Evolutionary conservation across 2,329 filamentous ascomycete species (phyloP).

Genomic region (Microsporum canis): DNA sequence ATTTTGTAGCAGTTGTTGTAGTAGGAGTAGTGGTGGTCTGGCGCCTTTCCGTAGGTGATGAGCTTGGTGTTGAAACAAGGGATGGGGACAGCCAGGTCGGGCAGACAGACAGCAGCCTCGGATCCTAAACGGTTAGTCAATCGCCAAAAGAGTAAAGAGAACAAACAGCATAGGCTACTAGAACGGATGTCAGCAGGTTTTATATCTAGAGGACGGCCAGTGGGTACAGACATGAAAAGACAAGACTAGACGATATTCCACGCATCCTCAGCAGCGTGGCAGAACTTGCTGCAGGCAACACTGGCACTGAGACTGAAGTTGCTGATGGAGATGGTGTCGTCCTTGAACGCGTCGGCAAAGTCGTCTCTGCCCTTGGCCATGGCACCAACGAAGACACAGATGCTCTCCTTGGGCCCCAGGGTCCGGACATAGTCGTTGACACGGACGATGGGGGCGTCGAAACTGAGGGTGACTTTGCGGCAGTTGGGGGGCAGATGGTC

Average conservation of each 20-base stretch:
- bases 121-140: not conserved
- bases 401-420: conserved; percentile 72
- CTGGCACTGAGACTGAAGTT: conserved; percentile 95
- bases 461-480: conserved; percentile 93
- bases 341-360: conserved; percentile 88
- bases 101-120: not conserved
- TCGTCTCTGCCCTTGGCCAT: conserved; percentile 97
- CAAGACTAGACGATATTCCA: conserved; percentile 77
- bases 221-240: not conserved
- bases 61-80: not conserved
- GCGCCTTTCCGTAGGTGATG: not conserved
- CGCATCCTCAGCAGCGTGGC: conserved; percentile 90
- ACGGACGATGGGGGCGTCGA: conserved; percentile 76
- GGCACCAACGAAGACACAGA: conserved; percentile 93
- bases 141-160: not conserved
- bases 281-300: conserved; percentile 99
- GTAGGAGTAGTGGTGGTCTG: too few species aligned
- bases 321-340: conserved; percentile 96
- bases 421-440: conserved; percentile 80
- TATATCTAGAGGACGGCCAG: not conserved
- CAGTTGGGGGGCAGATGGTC: conserved; percentile 95
- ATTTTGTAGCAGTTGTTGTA: not conserved
- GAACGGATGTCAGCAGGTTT: not conserved
- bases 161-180: not conserved
- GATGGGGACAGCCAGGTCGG: not conserved